Conservation (phyloP, 495 filamentous ascomycete genomes). For the Talaromyces borbonicus region DNA sequence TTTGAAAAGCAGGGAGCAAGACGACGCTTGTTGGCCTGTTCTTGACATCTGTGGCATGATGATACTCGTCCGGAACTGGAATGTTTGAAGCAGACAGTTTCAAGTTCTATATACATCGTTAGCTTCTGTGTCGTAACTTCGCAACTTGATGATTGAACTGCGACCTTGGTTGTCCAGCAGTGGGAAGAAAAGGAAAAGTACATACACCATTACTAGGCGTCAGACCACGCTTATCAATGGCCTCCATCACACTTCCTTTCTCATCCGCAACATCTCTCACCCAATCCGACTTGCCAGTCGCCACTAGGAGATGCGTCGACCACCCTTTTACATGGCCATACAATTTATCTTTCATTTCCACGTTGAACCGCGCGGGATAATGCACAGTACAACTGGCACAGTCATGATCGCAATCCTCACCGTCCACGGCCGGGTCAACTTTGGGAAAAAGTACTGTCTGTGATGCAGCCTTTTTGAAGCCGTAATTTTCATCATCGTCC, state of each 20-base stretch:
- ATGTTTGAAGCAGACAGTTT: slow-evolving; percentile 96
- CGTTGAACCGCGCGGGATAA: slow-evolving; percentile 64
- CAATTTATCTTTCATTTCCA: slow-evolving; percentile 69
- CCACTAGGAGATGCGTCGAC: slow-evolving; percentile 82
- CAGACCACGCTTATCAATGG: slow-evolving; percentile 53
- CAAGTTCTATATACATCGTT: slow-evolving; percentile 46
- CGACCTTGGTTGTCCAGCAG: too few relatives aligned
- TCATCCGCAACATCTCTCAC: slow-evolving; percentile 83
- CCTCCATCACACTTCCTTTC: slow-evolving; percentile 91
- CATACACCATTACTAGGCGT: slow-evolving; percentile 69
- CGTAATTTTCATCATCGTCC: slow-evolving; percentile 19
- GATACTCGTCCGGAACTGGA: slow-evolving; percentile 55
- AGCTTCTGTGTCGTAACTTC: slow-evolving; percentile 6
- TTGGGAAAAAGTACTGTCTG: slow-evolving; percentile 32
- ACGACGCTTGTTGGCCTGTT: slow-evolving; percentile 72
- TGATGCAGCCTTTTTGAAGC: slow-evolving; percentile 31
- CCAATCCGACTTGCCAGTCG: slow-evolving; percentile 94
- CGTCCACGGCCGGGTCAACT: slow-evolving; percentile 64
- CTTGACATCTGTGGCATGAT: slow-evolving; percentile 37
- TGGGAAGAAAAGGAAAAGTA: neutral
- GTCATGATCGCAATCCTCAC: slow-evolving; percentile 82
- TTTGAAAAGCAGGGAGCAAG: slow-evolving; percentile 76
- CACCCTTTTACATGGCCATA: slow-evolving; percentile 86
- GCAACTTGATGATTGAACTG: too few relatives aligned
- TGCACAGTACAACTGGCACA: slow-evolving; percentile 73